phyloP scores from a whole-genome alignment of 1,284 basidiomycete species.

The Dichomitus squalens region DNA sequence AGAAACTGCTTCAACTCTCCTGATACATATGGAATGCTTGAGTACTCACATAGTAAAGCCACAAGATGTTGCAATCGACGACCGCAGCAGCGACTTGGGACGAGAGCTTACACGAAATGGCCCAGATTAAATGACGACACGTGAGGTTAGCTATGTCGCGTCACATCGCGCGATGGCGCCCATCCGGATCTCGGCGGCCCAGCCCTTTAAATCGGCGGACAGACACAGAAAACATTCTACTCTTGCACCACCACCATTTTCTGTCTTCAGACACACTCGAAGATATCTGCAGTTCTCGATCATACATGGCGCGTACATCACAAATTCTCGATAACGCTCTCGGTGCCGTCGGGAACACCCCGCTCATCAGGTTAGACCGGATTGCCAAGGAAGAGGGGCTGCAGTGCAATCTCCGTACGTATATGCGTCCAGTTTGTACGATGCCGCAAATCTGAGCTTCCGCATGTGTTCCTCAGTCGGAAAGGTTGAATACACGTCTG shows the following conservation, averaged over 20 bases:
- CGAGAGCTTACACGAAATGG: background rate
- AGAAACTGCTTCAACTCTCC: background rate
- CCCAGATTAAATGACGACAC: background rate
- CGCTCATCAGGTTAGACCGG: slow-evolving; percentile 85
- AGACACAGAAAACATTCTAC: background rate
- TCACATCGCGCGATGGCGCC: slow-evolving; percentile 14
- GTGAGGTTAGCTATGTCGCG: slow-evolving; percentile 6
- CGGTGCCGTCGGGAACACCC: slow-evolving; percentile 89
- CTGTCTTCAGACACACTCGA: background rate
- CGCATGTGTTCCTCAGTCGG: slow-evolving; percentile 57
- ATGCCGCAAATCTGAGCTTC: background rate
- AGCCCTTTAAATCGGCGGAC: slow-evolving; percentile 3
- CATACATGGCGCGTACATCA: slow-evolving; percentile 30
- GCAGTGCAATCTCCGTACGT: slow-evolving; percentile 89
- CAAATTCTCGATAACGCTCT: slow-evolving; percentile 77
- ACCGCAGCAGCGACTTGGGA: too few relatives aligned
- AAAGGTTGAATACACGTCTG: slow-evolving; percentile 90
- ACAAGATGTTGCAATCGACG: too few relatives aligned
- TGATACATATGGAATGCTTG: background rate
- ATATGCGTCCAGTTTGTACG: background rate
- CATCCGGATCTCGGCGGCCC: slow-evolving; percentile 14
- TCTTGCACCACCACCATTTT: slow-evolving; percentile 4
- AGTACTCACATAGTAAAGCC: background rate
- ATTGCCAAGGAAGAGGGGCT: slow-evolving; percentile 77
- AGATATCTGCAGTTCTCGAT: background rate